Conservation (phyloP, 306 rosid genomes). For the Trifolium repens region DNA sequence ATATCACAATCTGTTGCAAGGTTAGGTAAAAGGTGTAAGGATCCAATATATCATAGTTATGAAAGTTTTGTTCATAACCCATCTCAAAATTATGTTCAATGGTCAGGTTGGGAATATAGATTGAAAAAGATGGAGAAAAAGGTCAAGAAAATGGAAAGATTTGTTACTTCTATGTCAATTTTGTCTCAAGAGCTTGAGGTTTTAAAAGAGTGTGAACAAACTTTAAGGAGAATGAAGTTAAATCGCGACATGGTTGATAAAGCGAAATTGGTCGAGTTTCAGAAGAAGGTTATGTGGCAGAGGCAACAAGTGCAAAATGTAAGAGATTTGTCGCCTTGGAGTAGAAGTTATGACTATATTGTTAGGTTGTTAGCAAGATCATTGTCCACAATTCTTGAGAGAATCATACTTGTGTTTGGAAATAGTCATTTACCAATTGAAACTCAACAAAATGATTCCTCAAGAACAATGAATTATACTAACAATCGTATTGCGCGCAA, state of each 20-base stretch:
- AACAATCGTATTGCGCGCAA: slow-evolving; percentile 45
- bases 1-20: slow-evolving; percentile 66
- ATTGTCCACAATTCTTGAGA: slow-evolving; percentile 69
- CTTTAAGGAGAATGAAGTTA: slow-evolving; percentile 57
- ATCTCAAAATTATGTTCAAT: slow-evolving; percentile 45
- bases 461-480: background rate
- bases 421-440: slow-evolving; percentile 36
- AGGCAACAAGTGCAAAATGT: slow-evolving; percentile 65
- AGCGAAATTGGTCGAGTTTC: slow-evolving; percentile 54
- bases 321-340: slow-evolving; percentile 75
- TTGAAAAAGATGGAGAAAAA: slow-evolving; percentile 86
- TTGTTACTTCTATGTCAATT: slow-evolving; percentile 58
- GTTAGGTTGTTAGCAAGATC: slow-evolving; percentile 82
- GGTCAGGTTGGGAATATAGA: slow-evolving; percentile 75
- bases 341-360: slow-evolving; percentile 69
- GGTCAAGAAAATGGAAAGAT: slow-evolving; percentile 84
- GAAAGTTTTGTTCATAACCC: slow-evolving; percentile 68
- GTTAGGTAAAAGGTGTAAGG: slow-evolving; percentile 67
- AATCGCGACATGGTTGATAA: slow-evolving; percentile 26
- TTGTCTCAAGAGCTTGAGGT: slow-evolving; percentile 68
- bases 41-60: slow-evolving; percentile 62
- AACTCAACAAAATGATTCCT: slow-evolving; percentile 27
- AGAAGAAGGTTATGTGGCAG: slow-evolving; percentile 67
- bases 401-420: slow-evolving; percentile 68
- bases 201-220: slow-evolving; percentile 63